A percentile compares a stretch with the other conserved stretches of the same genome.
Evolutionary conservation across 352 stramenopile species (phyloP).

Genomic region (Blastocystis hominis): DNA sequence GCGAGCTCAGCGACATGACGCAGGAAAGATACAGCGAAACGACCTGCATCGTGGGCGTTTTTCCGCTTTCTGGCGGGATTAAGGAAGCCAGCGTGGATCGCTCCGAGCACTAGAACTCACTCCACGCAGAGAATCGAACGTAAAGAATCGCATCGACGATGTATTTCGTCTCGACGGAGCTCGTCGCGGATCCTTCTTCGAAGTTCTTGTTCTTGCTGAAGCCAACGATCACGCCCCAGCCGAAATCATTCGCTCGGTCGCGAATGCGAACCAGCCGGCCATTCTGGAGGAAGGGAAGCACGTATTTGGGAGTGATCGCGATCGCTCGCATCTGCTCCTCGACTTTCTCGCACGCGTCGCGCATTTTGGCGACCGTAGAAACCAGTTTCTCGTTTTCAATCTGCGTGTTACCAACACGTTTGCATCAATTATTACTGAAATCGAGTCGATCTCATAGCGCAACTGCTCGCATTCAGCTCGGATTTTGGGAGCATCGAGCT

Average conservation of each 20-base stretch:
- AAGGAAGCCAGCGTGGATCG: neutral
- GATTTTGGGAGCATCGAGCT: conserved; percentile 70
- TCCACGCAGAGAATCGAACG: neutral
- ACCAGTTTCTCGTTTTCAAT: conserved; percentile 79
- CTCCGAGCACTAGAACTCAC: conserved; percentile 10
- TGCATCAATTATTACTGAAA: conserved; percentile 62
- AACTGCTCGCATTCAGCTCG: conserved; percentile 66
- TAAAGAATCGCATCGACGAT: conserved; percentile 15
- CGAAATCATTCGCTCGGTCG: conserved; percentile 70
- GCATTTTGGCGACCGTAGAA: conserved; percentile 74
- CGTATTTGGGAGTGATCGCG: conserved; percentile 78
- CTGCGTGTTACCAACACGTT: conserved; percentile 66
- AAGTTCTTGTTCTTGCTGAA: conserved; percentile 60
- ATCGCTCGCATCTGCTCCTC: conserved; percentile 80
- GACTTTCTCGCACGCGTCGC: conserved; percentile 75
- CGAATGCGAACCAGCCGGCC: conserved; percentile 76
- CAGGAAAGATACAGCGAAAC: conserved; percentile 66
- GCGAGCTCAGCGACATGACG: conserved; percentile 67
- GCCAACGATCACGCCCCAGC: conserved; percentile 71
- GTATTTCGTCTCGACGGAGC: conserved; percentile 1
- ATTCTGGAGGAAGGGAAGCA: conserved; percentile 83
- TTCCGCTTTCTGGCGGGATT: conserved; percentile 38
- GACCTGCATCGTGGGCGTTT: conserved; percentile 58
- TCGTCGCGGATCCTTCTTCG: neutral
- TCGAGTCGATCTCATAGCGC: conserved; percentile 44